phyloP scores from a whole-genome alignment of 768 basidiomycete genomes.

The Xanthoconium purpureum region DNA sequence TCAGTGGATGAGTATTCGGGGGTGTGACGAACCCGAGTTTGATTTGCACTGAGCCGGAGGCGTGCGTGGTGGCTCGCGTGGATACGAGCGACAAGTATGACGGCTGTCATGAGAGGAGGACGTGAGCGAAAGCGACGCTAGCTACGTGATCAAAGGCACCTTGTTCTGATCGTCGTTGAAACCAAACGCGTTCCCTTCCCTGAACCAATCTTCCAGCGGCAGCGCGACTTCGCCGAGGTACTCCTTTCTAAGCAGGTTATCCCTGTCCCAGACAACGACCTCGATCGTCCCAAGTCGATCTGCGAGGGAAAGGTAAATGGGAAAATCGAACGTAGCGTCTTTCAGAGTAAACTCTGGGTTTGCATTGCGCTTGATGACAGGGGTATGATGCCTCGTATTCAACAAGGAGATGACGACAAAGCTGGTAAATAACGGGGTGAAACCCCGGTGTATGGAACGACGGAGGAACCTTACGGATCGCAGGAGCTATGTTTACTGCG shows the following conservation, averaged over 20 bases:
- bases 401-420: conserved; percentile 68
- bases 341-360: conserved; percentile 65
- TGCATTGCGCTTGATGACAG: conserved; percentile 67
- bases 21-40: conserved; percentile 58
- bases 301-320: conserved; percentile 73
- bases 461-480: conserved; percentile 63
- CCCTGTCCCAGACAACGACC: conserved; percentile 92
- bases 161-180: conserved; percentile 68
- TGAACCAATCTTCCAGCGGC: conserved; percentile 81
- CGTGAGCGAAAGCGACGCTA: not conserved
- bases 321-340: conserved; percentile 87
- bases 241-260: conserved; percentile 77
- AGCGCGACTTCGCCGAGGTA: conserved; percentile 88
- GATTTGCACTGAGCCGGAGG: conserved; percentile 54
- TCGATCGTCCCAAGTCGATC: conserved; percentile 75
- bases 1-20: conserved; percentile 40
- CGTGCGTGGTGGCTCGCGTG: conserved; percentile 43
- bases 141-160: conserved; percentile 40
- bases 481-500: conserved; percentile 69
- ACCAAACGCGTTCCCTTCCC: conserved; percentile 36
- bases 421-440: conserved; percentile 34
- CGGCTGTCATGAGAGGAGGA: conserved; percentile 33
- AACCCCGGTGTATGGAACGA: not conserved
- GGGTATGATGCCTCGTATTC: conserved; percentile 62
- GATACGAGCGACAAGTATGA: conserved; percentile 46